Conservation (phyloP, 345 rosid genomes). For the Camelina neglecta region DNA sequence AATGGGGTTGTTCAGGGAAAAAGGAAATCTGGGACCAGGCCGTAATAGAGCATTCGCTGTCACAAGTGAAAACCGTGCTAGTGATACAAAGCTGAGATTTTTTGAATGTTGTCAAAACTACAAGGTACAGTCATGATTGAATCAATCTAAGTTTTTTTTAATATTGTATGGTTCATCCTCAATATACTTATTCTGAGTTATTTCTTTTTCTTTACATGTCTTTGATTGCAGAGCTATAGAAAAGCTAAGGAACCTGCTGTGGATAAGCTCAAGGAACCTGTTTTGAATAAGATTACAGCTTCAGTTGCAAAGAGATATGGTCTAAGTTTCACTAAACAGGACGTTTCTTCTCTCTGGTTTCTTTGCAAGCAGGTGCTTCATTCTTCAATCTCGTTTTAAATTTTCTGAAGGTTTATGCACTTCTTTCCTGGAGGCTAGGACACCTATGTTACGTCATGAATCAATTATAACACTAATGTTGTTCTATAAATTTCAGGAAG, state of each 20-base stretch:
- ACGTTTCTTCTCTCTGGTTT: constrained; percentile 87
- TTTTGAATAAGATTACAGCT: constrained; percentile 70
- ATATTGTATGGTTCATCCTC: neutral
- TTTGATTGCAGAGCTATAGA: constrained; percentile 58
- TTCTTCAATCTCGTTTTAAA: constrained; percentile 12
- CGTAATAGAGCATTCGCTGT: constrained; percentile 83
- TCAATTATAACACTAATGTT: neutral
- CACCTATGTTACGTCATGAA: neutral
- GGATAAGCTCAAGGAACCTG: constrained; percentile 80
- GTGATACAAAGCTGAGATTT: constrained; percentile 82
- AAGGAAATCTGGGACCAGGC: constrained; percentile 83
- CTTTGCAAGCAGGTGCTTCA: constrained; percentile 81
- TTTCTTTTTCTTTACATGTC: constrained; percentile 14
- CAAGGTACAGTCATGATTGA: constrained; percentile 58
- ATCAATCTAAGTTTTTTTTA: neutral
- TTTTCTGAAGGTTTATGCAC: neutral
- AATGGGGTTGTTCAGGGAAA: constrained; percentile 84
- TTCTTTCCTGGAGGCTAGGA: neutral
- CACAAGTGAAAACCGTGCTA: constrained; percentile 90
- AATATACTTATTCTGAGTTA: neutral
- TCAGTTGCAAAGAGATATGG: constrained; percentile 63
- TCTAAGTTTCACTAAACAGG: constrained; percentile 74
- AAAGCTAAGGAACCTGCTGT: constrained; percentile 71
- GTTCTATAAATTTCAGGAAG: constrained; percentile 63
- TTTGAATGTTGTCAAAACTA: constrained; percentile 83